A percentile compares a stretch with the other conserved stretches of the same genome.
Conservation (phyloP, 1,284 basidiomycete species). For the Veloboletus limbatus region DNA sequence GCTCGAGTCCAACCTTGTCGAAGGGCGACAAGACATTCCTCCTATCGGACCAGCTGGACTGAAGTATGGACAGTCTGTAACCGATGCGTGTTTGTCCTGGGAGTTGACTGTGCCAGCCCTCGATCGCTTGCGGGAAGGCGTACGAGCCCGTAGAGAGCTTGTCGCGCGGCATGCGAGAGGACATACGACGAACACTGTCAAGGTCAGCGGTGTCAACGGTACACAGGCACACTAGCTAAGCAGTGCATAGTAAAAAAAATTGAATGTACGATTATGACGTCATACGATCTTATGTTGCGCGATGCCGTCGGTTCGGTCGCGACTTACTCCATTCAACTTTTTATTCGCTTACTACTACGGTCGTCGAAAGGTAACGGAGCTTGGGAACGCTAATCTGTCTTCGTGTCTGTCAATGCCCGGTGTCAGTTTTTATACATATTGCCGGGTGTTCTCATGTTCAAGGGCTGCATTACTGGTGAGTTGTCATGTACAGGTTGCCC, state of each 20-base stretch:
- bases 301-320: too few species aligned
- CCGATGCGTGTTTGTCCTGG: conserved; percentile 90
- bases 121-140: conserved; percentile 78
- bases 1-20: conserved; percentile 94
- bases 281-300: not conserved
- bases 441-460: not conserved
- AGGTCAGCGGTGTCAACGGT: conserved; percentile 11
- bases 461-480: conserved; percentile 11
- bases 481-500: not conserved
- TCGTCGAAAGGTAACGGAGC: not conserved
- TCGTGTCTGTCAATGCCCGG: conserved; percentile 1
- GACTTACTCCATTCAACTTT: too few species aligned
- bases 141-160: conserved; percentile 65
- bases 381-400: too few species aligned
- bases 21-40: conserved; percentile 87
- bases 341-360: too few species aligned
- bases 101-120: conserved; percentile 80
- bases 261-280: conserved; percentile 6
- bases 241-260: not conserved
- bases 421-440: not conserved
- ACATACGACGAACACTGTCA: conserved; percentile 2
- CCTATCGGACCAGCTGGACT: conserved; percentile 72
- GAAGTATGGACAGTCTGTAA: conserved; percentile 87
- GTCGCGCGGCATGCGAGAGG: conserved; percentile 37
- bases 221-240: conserved; percentile 4